These are phyloP conservation scores for Gynochthodes officinalis DNA, from an alignment of 257 asterid species.

Conservation along the genomic window DNA sequence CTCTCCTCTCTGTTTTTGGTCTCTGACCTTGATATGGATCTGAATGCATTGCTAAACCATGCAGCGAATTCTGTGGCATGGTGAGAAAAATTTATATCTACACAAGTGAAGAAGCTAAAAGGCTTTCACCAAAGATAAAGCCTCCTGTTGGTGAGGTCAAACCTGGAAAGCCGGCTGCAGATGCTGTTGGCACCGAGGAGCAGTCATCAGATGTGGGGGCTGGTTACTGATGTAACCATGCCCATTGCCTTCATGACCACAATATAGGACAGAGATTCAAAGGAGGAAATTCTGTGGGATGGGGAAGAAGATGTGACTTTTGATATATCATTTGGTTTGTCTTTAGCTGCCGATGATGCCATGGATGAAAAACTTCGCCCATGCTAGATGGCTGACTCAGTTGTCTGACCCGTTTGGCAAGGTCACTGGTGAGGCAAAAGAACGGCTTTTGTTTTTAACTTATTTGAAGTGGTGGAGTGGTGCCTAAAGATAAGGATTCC, in stretches of 20 bases:
- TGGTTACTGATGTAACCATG: slow-evolving; percentile 30
- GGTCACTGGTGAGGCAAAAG: slow-evolving; percentile 29
- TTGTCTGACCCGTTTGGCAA: slow-evolving; percentile 16
- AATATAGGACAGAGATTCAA: background rate
- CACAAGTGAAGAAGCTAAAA: slow-evolving; percentile 80
- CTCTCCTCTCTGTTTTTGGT: background rate
- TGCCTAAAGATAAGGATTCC: slow-evolving; percentile 23
- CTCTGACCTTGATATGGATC: background rate
- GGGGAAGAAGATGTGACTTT: slow-evolving; percentile 27
- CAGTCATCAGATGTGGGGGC: slow-evolving; percentile 58
- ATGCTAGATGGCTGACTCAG: slow-evolving; percentile 23
- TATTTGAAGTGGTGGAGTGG: slow-evolving; percentile 27
- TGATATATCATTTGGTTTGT: slow-evolving; percentile 29
- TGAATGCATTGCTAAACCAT: slow-evolving; percentile 7
- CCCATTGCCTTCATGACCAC: background rate
- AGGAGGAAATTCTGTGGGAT: slow-evolving; percentile 16
- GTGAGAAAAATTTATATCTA: slow-evolving; percentile 79
- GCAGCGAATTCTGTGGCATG: slow-evolving; percentile 93
- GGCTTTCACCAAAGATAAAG: slow-evolving; percentile 76
- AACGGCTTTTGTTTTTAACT: slow-evolving; percentile 22
- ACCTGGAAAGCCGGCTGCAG: slow-evolving; percentile 42
- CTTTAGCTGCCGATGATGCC: slow-evolving; percentile 21
- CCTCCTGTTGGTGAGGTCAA: slow-evolving; percentile 50
- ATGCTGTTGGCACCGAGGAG: slow-evolving; percentile 55
- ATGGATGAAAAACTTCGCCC: slow-evolving; percentile 19